Evolutionary conservation across 108 stramenopile species (phyloP).

Genomic region (Mediolabrus comicus): DNA sequence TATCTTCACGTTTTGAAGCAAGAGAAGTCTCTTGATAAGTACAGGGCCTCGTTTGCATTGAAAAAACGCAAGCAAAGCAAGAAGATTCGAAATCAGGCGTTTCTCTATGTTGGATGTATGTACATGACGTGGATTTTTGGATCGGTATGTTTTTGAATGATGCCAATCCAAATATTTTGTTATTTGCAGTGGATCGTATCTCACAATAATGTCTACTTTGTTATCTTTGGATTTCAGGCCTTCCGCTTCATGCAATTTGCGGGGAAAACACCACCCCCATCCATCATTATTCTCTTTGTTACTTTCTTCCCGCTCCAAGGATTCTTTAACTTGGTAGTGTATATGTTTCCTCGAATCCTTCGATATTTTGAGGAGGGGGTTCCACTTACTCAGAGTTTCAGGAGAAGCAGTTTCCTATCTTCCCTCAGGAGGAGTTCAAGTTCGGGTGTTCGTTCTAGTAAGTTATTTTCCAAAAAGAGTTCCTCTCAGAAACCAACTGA

Average conservation of each 20-base stretch:
- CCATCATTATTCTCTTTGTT: constrained; percentile 8
- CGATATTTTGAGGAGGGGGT: not conserved
- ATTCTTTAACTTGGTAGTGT: constrained; percentile 21
- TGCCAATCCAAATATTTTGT: not conserved
- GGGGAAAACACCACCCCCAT: not conserved
- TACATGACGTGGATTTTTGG: constrained; percentile 18
- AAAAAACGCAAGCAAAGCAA: constrained; percentile 1
- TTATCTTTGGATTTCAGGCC: constrained; percentile 1
- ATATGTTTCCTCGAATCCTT: constrained; percentile 4
- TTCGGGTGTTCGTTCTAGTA: no score
- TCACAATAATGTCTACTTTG: not conserved
- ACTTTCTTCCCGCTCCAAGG: constrained; percentile 27
- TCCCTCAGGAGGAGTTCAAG: not conserved
- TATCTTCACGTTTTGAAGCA: constrained; percentile 11
- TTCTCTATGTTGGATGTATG: constrained; percentile 8
- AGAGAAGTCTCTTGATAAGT: constrained; percentile 4
- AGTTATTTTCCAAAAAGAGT: not conserved
- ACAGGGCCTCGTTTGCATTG: not conserved
- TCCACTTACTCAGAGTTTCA: not conserved
- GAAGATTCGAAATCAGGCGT: constrained; percentile 16
- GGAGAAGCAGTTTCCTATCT: not conserved
- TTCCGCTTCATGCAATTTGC: constrained; percentile 11
- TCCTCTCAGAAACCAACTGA: no score
- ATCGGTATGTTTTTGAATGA: not conserved
- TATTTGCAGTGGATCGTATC: not conserved